These are phyloP conservation scores for Mesembryanthemum crystallinum DNA, from an alignment of 148 eudicot genomes.

Conservation along the genomic window DNA sequence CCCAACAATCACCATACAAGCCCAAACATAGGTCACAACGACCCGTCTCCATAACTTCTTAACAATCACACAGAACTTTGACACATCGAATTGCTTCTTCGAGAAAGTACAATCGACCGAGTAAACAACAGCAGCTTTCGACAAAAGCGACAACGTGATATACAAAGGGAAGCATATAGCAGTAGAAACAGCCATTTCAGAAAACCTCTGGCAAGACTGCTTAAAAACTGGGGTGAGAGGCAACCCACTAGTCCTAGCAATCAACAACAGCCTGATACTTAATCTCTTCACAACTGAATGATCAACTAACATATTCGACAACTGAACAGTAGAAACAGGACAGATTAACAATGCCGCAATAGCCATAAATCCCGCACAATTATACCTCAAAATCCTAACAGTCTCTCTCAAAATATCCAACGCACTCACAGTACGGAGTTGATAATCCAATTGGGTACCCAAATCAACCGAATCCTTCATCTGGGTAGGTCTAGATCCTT, in stretches of 20 bases:
- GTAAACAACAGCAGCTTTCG: slow-evolving; percentile 83
- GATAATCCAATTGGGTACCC: slow-evolving; percentile 30
- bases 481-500: slow-evolving; percentile 27
- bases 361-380: slow-evolving; percentile 54
- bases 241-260: slow-evolving; percentile 73
- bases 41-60: slow-evolving; percentile 70
- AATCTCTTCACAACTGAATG: slow-evolving; percentile 62
- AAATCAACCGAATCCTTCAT: slow-evolving; percentile 18
- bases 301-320: slow-evolving; percentile 70
- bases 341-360: slow-evolving; percentile 70
- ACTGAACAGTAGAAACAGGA: slow-evolving; percentile 69
- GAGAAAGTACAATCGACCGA: slow-evolving; percentile 91
- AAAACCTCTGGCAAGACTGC: slow-evolving; percentile 65
- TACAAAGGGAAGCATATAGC: slow-evolving; percentile 71
- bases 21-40: slow-evolving; percentile 62
- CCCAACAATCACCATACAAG: slow-evolving; percentile 54
- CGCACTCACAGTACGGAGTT: slow-evolving; percentile 55
- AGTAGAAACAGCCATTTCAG: slow-evolving; percentile 66
- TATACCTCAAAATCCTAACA: slow-evolving; percentile 73
- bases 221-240: slow-evolving; percentile 63
- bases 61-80: slow-evolving; percentile 49
- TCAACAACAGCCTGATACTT: slow-evolving; percentile 50
- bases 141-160: slow-evolving; percentile 59
- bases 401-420: slow-evolving; percentile 78
- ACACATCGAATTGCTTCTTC: slow-evolving; percentile 53